These are phyloP conservation scores for Akanthomyces dipterigenus DNA, from an alignment of 2,329 filamentous ascomycete genomes.

Conservation along the genomic window DNA sequence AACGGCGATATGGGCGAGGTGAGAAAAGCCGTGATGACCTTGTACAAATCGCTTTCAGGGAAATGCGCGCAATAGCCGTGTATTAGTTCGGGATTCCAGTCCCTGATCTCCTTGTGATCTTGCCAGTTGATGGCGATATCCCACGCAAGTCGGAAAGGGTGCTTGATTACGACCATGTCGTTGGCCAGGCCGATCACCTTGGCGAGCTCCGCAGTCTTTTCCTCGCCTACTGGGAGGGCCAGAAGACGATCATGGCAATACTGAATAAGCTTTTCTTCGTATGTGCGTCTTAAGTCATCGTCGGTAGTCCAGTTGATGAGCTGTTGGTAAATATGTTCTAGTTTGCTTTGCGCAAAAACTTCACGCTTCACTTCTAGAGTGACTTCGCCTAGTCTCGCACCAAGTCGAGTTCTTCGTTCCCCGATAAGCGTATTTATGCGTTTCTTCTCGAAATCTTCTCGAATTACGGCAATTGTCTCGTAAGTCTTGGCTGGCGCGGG, in stretches of 20 bases:
- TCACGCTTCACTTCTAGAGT: constrained; percentile 83
- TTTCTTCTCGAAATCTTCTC: constrained; percentile 81
- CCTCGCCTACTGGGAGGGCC: constrained; percentile 53
- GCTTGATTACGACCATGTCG: constrained; percentile 94
- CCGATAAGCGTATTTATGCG: constrained; percentile 85
- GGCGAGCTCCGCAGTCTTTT: constrained; percentile 64
- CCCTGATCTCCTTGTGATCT: constrained; percentile 65
- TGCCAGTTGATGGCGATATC: constrained; percentile 85
- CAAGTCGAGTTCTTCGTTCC: constrained; percentile 79
- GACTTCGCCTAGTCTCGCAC: constrained; percentile 76
- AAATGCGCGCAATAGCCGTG: constrained; percentile 79
- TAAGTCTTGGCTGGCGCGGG: constrained; percentile 76
- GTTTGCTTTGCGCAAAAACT: constrained; percentile 64
- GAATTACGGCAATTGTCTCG: constrained; percentile 71
- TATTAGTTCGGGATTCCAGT: constrained; percentile 73
- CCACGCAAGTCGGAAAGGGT: constrained; percentile 86
- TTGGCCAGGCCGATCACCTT: constrained; percentile 71
- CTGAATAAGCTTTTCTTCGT: constrained; percentile 84
- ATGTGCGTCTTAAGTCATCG: constrained; percentile 73
- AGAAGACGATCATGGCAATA: constrained; percentile 73
- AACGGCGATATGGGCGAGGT: constrained; percentile 82
- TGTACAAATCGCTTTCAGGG: constrained; percentile 73
- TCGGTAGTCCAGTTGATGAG: constrained; percentile 87
- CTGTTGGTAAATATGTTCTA: constrained; percentile 75
- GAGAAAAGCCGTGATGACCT: constrained; percentile 75